Evolutionary conservation across 148 eudicot species (phyloP).

Genomic region (Fagopyrum homotropicum): DNA sequence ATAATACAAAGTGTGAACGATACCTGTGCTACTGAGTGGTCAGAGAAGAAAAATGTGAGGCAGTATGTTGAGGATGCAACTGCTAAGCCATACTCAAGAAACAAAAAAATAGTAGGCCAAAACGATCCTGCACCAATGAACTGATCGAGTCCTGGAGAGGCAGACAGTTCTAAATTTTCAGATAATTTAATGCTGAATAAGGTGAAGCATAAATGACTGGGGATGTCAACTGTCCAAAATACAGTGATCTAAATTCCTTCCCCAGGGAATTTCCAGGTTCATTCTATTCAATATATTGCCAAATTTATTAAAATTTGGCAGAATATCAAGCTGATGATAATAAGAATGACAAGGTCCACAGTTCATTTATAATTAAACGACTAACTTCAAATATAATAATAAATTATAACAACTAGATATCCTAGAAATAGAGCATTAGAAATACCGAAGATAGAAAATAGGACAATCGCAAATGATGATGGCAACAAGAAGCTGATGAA

Average conservation of each 20-base stretch:
- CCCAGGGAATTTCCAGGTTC: background rate
- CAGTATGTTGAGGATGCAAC: conserved; percentile 97
- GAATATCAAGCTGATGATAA: conserved; percentile 7
- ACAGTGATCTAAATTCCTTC: background rate
- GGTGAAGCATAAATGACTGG: background rate
- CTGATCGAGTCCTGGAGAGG: conserved; percentile 67
- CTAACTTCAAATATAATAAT: background rate
- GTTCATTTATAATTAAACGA: background rate
- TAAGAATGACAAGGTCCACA: background rate
- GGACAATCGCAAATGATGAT: conserved; percentile 69
- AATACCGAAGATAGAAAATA: conserved; percentile 85
- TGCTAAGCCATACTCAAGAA: conserved; percentile 82
- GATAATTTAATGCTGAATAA: background rate
- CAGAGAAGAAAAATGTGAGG: conserved; percentile 87
- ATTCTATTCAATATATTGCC: background rate
- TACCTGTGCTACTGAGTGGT: conserved; percentile 95
- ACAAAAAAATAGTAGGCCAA: conserved; percentile 58
- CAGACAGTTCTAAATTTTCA: conserved; percentile 5
- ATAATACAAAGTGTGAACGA: background rate
- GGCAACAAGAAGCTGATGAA: conserved; percentile 91
- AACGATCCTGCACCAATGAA: conserved; percentile 68
- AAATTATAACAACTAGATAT: background rate
- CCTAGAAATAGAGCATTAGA: background rate
- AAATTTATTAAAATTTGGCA: background rate
- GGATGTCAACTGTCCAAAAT: background rate